Evolutionary conservation across 768 basidiomycete genomes (phyloP).

Genomic region (Fomitopsis serialis): DNA sequence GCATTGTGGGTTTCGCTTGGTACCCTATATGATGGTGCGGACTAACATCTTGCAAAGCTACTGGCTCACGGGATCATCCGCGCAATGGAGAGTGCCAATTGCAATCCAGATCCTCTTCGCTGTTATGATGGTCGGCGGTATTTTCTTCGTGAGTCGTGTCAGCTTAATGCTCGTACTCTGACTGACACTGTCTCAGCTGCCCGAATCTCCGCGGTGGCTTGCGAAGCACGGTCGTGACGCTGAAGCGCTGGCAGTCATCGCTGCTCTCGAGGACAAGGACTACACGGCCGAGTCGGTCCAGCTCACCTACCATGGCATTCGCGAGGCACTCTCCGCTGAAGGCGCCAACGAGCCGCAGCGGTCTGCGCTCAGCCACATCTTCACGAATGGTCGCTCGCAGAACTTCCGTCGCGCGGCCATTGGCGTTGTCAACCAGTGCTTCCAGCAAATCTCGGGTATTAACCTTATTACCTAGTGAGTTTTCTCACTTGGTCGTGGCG

Average conservation of each 20-base stretch:
- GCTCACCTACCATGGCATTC: conserved; percentile 48
- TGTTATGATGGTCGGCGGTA: conserved; percentile 44
- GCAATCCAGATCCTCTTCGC: conserved; percentile 55
- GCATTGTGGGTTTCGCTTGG: conserved; percentile 38
- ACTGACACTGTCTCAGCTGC: conserved; percentile 32
- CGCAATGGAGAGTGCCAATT: conserved; percentile 61
- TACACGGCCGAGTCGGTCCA: conserved; percentile 40
- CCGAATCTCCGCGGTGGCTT: conserved; percentile 59
- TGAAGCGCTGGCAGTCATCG: conserved; percentile 55
- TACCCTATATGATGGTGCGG: too few relatives aligned
- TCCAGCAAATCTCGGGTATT: conserved; percentile 67
- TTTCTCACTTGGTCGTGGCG: background rate
- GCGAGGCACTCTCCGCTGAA: conserved; percentile 47
- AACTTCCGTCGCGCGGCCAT: conserved; percentile 55
- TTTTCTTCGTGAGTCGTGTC: conserved; percentile 39
- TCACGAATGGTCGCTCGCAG: conserved; percentile 50
- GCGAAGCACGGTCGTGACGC: conserved; percentile 48
- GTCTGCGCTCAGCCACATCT: conserved; percentile 46
- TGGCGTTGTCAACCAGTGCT: conserved; percentile 55
- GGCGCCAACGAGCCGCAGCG: conserved; percentile 15
- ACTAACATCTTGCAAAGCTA: conserved; percentile 28
- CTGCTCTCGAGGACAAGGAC: conserved; percentile 52
- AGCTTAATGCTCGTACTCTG: background rate
- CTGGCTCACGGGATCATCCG: conserved; percentile 44
- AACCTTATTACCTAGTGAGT: conserved; percentile 54